Base-by-base conservation (phyloP, 176 grass and related monocot genomes). In the Echinochloa phyllopogon region DNA sequence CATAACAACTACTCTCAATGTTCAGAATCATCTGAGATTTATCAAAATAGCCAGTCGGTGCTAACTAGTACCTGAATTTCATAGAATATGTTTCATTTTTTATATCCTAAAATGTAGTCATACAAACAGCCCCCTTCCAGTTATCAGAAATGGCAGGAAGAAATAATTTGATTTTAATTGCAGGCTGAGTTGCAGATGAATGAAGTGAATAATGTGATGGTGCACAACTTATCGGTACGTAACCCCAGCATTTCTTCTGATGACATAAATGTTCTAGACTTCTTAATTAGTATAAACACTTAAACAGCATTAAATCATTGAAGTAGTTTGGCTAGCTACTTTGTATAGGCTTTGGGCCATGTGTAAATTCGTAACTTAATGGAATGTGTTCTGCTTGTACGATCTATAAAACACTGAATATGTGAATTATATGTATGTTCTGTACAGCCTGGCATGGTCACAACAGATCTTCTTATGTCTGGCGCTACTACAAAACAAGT, bases 121-220 rank as follows among this genome's bases (percentile, higher is more conserved):
- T 23, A 58, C 56, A 58, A 58, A 58, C 21, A 58, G 23, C 8
- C 56, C 4, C 56, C 56, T 82, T 42, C 14, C 75, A 75, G 11
- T 53, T 68, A 74, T 76, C 44, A 89, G 51, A 70, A 93, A 36
- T 24, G 42, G 7, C n/a, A 67, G 59, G 1, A 4, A 52, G 37
- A 65, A 49, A 63, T 87, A 74, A 75, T 85, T 55, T 61, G 40
- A 55, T 86, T 74, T 33, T 69, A 74, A 86, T 88, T 92, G 29
- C 93, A 98, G 96, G 96, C 93, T 27, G 96, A 98, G 75, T 87
- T 98, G 87, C 96, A 98, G 88, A 98, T 98, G 96, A 93, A 95
- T 81, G 89, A 98, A 93, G 83, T 95, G 84, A 98, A 98, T 51
- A 98, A 95, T 87, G 96, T 98, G 63, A 88, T 98, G 96, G 93